phyloP scores from a whole-genome alignment of 176 grass and related monocot genomes.

The Eragrostis curvula region DNA sequence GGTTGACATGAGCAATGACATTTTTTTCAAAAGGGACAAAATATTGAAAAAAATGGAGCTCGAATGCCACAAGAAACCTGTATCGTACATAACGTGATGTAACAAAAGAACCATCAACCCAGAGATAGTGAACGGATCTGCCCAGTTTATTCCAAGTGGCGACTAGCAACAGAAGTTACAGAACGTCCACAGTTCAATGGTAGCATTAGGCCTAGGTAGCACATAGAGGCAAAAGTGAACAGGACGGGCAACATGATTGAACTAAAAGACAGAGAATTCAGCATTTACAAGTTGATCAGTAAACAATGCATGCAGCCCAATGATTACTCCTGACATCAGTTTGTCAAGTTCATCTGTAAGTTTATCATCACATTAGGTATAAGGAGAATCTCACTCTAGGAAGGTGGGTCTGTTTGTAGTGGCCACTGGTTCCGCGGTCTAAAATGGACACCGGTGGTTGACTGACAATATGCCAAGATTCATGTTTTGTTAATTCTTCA shows the following conservation, averaged over 20 bases:
- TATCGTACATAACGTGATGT: neutral
- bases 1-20: neutral
- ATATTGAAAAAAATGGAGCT: neutral
- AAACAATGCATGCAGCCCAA: constrained; percentile 34
- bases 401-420: constrained; percentile 22
- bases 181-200: no score
- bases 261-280: constrained; percentile 44
- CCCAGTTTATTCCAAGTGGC: no score
- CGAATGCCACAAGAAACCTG: neutral
- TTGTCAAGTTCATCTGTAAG: constrained; percentile 40
- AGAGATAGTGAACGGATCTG: no score
- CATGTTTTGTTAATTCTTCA: constrained; percentile 40
- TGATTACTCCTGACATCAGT: constrained; percentile 23
- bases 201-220: no score
- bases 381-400: constrained; percentile 39
- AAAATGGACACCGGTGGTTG: constrained; percentile 57
- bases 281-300: constrained; percentile 54
- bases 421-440: constrained; percentile 48
- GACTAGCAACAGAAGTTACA: no score
- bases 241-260: constrained; percentile 34
- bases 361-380: constrained; percentile 44
- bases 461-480: constrained; percentile 1
- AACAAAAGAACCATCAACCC: no score
- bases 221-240: no score
- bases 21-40: neutral